Percentiles rank a stretch among this genome's conserved stretches.
Conservation (phyloP, 345 rosid species). For the Erysimum cheiranthoides region DNA sequence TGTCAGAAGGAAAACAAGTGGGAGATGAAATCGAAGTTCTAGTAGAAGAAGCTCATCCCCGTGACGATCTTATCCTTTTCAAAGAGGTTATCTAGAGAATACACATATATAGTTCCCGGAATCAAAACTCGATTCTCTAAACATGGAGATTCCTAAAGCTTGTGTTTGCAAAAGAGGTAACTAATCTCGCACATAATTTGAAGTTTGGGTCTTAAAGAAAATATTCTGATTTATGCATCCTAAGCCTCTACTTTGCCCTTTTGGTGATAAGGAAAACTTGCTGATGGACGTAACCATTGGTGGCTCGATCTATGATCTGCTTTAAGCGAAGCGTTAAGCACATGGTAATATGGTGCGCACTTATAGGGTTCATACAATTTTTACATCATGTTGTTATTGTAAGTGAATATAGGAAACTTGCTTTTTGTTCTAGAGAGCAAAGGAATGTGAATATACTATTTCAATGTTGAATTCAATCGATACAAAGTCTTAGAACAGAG, state of each 20-base stretch:
- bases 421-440: constrained; percentile 25
- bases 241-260: constrained; percentile 12
- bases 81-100: constrained; percentile 59
- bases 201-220: not conserved
- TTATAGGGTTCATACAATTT: constrained; percentile 25
- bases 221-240: not conserved
- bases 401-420: constrained; percentile 30
- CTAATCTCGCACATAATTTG: not conserved
- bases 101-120: constrained; percentile 8
- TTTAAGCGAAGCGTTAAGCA: not conserved
- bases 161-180: constrained; percentile 45
- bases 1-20: constrained; percentile 68
- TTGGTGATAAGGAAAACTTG: constrained; percentile 29
- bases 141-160: constrained; percentile 29
- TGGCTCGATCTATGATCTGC: constrained; percentile 32
- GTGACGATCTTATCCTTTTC: constrained; percentile 69
- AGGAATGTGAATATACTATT: constrained; percentile 30
- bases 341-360: constrained; percentile 32
- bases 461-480: constrained; percentile 16
- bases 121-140: constrained; percentile 23
- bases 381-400: constrained; percentile 14
- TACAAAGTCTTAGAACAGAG: not conserved
- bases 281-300: constrained; percentile 34
- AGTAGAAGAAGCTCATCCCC: constrained; percentile 89
- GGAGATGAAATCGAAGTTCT: constrained; percentile 86